These are phyloP conservation scores for Aspergillus niger DNA, from an alignment of 2,329 filamentous ascomycete genomes.

Conservation along the genomic window DNA sequence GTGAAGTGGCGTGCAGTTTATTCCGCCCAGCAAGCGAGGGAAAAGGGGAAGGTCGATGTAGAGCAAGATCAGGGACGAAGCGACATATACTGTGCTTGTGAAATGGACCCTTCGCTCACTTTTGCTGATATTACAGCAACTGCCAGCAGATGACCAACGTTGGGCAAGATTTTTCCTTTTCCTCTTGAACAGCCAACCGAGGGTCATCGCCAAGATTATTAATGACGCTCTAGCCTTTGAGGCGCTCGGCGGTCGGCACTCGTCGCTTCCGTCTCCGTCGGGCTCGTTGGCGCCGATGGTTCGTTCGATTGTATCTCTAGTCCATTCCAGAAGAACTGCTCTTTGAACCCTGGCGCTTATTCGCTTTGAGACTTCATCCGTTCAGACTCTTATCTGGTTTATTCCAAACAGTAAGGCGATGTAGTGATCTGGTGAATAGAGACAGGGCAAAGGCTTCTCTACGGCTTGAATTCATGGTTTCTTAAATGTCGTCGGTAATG, in stretches of 20 bases:
- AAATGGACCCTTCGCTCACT: background rate
- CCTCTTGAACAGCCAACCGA: background rate
- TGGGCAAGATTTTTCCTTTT: background rate
- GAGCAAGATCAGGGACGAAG: background rate
- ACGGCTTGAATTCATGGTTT: background rate
- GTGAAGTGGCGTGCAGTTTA: constrained; percentile 2
- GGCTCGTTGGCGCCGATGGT: background rate
- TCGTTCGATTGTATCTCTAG: background rate
- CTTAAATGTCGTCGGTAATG: background rate
- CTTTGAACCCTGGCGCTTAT: no score
- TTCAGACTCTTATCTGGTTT: no score
- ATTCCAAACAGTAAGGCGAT: background rate
- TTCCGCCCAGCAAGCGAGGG: background rate
- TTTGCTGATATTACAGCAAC: background rate
- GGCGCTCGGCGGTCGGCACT: background rate
- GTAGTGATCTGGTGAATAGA: background rate
- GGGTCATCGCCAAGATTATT: constrained; percentile 4
- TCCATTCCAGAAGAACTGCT: background rate
- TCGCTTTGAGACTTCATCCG: no score
- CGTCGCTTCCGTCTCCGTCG: background rate
- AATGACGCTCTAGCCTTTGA: background rate
- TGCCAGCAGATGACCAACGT: background rate
- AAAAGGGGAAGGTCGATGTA: background rate
- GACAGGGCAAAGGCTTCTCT: background rate
- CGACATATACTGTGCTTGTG: background rate